These are phyloP conservation scores for Chamaenerion angustifolium DNA, from an alignment of 345 rosid species.

Conservation along the genomic window DNA sequence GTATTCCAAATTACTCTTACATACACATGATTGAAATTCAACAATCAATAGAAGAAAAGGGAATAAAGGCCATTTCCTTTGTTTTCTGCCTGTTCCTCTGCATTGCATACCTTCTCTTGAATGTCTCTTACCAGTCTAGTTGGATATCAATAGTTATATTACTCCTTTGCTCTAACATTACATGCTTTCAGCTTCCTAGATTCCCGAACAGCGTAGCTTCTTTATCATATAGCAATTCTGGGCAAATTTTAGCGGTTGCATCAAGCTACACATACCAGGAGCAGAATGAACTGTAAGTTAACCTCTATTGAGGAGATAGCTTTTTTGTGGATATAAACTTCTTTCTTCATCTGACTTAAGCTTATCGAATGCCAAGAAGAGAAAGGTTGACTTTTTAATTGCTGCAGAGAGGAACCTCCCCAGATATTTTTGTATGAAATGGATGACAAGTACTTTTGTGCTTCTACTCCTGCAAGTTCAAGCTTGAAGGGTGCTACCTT, in stretches of 20 bases:
- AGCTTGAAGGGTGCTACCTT: not conserved
- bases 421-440: constrained; percentile 35
- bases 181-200: constrained; percentile 46
- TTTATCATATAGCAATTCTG: constrained; percentile 37
- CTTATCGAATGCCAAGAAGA: not conserved
- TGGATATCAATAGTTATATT: too few species aligned
- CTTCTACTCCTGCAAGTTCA: constrained; percentile 10
- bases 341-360: not conserved
- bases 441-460: constrained; percentile 1
- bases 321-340: not conserved
- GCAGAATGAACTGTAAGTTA: constrained; percentile 56
- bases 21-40: too few species aligned
- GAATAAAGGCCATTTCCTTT: too few species aligned
- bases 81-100: too few species aligned
- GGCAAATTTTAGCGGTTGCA: constrained; percentile 66
- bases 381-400: not conserved
- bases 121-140: not conserved
- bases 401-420: constrained; percentile 49
- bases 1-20: too few species aligned
- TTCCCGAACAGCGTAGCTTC: constrained; percentile 63
- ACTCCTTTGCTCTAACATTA: not conserved
- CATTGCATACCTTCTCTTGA: not conserved
- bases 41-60: too few species aligned
- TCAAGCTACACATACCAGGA: constrained; percentile 56
- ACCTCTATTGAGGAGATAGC: not conserved